Evolutionary conservation across 2,329 filamentous ascomycete genomes (phyloP).

Genomic region (Gaeumannomyces tritici): DNA sequence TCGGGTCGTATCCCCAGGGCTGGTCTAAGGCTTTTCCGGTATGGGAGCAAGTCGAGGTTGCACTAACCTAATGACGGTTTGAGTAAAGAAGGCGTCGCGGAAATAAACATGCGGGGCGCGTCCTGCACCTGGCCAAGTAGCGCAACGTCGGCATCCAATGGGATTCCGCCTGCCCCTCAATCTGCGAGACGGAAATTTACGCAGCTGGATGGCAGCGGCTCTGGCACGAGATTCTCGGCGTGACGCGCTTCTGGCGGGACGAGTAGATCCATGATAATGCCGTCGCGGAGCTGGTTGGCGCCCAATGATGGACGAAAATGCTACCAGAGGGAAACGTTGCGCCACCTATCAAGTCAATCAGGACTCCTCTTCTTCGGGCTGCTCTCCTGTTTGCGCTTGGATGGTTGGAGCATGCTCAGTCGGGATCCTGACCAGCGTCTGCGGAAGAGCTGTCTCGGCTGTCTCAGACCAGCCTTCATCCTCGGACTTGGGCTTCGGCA

Average conservation of each 20-base stretch:
- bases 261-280: not conserved
- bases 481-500: constrained; percentile 48
- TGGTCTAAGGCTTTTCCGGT: not conserved
- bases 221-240: no score
- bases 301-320: not conserved
- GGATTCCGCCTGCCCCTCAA: not conserved
- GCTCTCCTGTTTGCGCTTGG: constrained; percentile 49
- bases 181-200: not conserved
- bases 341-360: no score
- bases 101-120: not conserved
- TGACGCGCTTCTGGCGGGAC: no score
- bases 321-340: no score
- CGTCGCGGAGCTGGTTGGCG: no score
- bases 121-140: not conserved
- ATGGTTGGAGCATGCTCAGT: constrained; percentile 64
- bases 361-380: constrained; percentile 31
- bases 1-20: no score
- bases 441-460: constrained; percentile 45
- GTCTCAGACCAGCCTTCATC: constrained; percentile 29
- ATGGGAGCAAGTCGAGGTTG: not conserved
- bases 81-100: not conserved
- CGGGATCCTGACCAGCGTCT: constrained; percentile 76
- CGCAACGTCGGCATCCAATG: not conserved
- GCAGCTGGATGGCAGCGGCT: not conserved
- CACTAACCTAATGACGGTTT: not conserved